Percentiles rank a stretch among this genome's conserved stretches.
Conservation (phyloP, 768 basidiomycete species). For the Leucosporidium scottii region DNA sequence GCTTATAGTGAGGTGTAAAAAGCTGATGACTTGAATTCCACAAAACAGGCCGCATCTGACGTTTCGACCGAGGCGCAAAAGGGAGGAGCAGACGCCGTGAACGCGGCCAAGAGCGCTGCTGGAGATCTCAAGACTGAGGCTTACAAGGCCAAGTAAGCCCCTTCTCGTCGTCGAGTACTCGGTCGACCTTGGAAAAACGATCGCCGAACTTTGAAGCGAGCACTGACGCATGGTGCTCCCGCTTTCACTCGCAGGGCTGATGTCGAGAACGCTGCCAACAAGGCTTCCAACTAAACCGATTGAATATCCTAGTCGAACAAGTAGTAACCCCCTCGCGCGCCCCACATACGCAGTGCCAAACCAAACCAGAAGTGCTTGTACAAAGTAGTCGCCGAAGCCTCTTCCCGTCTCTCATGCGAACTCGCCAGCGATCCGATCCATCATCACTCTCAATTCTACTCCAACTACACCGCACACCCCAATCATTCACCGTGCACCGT, state of each 20-base stretch:
- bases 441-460: no score
- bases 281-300: neutral
- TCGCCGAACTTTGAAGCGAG: no score
- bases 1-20: no score
- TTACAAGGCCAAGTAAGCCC: neutral
- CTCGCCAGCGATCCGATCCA: no score
- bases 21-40: no score
- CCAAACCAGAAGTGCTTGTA: neutral
- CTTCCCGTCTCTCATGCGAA: neutral
- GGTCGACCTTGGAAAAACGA: no score
- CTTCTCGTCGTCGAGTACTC: no score
- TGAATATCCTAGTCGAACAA: neutral
- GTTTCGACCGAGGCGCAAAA: neutral
- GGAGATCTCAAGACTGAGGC: conserved; percentile 1
- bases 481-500: conserved; percentile 20
- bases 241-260: no score
- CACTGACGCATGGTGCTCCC: no score
- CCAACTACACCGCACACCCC: neutral
- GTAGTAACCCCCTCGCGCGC: no score
- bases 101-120: neutral
- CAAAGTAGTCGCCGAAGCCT: neutral
- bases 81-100: neutral
- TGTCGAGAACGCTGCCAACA: neutral
- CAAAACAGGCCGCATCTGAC: neutral
- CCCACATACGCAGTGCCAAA: neutral